Conservation (phyloP, 148 eudicot genomes). For the Camellia lanceoleosa region DNA sequence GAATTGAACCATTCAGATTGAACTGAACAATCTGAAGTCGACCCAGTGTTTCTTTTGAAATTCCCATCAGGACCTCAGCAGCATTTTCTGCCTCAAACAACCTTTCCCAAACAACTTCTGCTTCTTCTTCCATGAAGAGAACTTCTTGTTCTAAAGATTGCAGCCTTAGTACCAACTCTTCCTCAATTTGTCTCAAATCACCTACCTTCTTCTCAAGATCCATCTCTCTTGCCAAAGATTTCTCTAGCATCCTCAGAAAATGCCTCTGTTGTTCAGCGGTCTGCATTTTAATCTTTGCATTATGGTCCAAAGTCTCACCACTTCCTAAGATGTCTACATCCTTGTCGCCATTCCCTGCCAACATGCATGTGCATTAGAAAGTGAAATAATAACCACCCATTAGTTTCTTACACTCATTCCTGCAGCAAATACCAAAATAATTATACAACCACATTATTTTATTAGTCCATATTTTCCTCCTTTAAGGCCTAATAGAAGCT, state of each 20-base stretch:
- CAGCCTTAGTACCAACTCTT: slow-evolving; percentile 51
- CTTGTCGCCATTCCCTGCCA: slow-evolving; percentile 48
- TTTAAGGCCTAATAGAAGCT: background rate
- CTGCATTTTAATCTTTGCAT: slow-evolving; percentile 60
- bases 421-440: background rate
- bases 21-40: slow-evolving; percentile 52
- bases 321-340: slow-evolving; percentile 29
- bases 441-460: background rate
- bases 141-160: slow-evolving; percentile 49
- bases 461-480: background rate
- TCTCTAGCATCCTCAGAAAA: slow-evolving; percentile 76
- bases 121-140: slow-evolving; percentile 53
- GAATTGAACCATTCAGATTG: slow-evolving; percentile 42
- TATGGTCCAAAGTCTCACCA: slow-evolving; percentile 30
- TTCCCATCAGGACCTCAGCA: slow-evolving; percentile 60
- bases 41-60: slow-evolving; percentile 54
- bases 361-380: slow-evolving; percentile 19
- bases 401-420: background rate
- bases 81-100: slow-evolving; percentile 76
- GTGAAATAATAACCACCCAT: background rate
- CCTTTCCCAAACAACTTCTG: slow-evolving; percentile 42
- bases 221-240: slow-evolving; percentile 79
- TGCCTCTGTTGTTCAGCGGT: slow-evolving; percentile 81
- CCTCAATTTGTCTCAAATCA: slow-evolving; percentile 57
- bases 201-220: slow-evolving; percentile 68